Base-by-base conservation (phyloP, 306 rosid species). In the Betula pendula region DNA sequence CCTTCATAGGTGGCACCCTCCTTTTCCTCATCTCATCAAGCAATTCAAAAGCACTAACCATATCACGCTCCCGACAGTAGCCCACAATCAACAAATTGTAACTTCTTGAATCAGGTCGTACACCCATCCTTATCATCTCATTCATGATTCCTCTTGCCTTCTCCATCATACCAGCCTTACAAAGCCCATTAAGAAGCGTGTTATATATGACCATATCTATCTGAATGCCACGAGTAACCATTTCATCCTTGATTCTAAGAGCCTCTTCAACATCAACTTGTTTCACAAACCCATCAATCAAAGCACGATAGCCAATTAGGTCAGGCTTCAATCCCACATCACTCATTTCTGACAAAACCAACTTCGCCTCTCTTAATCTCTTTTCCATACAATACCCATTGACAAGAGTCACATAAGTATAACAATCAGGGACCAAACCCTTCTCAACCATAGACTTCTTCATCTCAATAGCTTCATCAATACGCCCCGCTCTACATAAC, bases 231-330 rank as follows among this genome's bases (percentile, higher is more conserved):
- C n/a, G 75, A 51, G 12, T 15, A 20, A 68, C 71, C 89, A 83
- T 82, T 53, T 80, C 78, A 24, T 82, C 80, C 42, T 82, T 77
- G 55, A 82, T 58, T 59, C 75, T 78, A 38, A 82, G 77, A 13
- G 88, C 89, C 79, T 85, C 82, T 52, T 80, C 85, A 35, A 74
- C 5, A 12, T 82, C 67, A 38, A 83, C 83, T 50, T 74, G 75
- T 58, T 77, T 82, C 72, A 81, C 51, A 60, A 76, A 31, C 20
- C 88, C 88, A 45, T 84, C 86, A 74, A 87, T 71, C 81, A 87
- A 56, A 35, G 77, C 49, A 59, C 42, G 77, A 72, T 74, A 87
- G 51, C 73, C 33, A 74, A 48, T 40, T 3, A 20, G 40, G 65
- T 82, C 75, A 25, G 85, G 90, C 43, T 51, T 51, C 70, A 82